A percentile compares a stretch with the other conserved stretches of the same genome.
Evolutionary conservation across 2,329 filamentous ascomycete genomes (phyloP).

Genomic region (Venturia carpophila): DNA sequence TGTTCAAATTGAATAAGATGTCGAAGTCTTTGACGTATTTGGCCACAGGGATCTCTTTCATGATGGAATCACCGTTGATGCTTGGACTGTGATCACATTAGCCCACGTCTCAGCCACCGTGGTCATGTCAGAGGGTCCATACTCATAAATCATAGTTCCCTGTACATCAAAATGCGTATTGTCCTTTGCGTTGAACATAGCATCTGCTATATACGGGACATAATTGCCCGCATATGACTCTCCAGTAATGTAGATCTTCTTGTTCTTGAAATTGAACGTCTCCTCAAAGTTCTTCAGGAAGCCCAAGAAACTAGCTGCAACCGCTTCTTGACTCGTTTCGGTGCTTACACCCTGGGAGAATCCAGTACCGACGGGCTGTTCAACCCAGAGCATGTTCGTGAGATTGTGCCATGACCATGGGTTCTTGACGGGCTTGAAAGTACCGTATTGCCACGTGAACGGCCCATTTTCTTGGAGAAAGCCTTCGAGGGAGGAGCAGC

Average conservation of each 20-base stretch:
- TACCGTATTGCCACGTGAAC: constrained; percentile 40
- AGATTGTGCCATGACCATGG: constrained; percentile 49
- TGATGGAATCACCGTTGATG: constrained; percentile 10
- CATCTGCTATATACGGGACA: constrained; percentile 64
- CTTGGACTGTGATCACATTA: not conserved
- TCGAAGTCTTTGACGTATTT: constrained; percentile 55
- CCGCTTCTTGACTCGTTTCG: constrained; percentile 58
- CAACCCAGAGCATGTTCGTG: constrained; percentile 70
- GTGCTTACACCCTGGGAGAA: constrained; percentile 59
- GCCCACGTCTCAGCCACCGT: not conserved
- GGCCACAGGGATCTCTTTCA: constrained; percentile 40
- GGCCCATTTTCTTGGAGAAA: constrained; percentile 43
- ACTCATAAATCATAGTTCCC: constrained; percentile 64
- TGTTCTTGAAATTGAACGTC: constrained; percentile 57
- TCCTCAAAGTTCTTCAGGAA: constrained; percentile 75
- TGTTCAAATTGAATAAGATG: constrained; percentile 56
- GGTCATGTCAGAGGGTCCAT: not conserved
- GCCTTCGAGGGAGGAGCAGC: constrained; percentile 41
- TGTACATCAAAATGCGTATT: constrained; percentile 59
- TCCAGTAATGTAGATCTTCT: constrained; percentile 65
- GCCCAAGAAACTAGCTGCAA: constrained; percentile 63
- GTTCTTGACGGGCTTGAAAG: constrained; percentile 35
- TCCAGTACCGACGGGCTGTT: constrained; percentile 60
- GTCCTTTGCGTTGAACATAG: constrained; percentile 63
- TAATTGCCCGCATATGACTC: constrained; percentile 60